phyloP scores from a whole-genome alignment of 139 green algal species.

The Penium margaritaceum region DNA sequence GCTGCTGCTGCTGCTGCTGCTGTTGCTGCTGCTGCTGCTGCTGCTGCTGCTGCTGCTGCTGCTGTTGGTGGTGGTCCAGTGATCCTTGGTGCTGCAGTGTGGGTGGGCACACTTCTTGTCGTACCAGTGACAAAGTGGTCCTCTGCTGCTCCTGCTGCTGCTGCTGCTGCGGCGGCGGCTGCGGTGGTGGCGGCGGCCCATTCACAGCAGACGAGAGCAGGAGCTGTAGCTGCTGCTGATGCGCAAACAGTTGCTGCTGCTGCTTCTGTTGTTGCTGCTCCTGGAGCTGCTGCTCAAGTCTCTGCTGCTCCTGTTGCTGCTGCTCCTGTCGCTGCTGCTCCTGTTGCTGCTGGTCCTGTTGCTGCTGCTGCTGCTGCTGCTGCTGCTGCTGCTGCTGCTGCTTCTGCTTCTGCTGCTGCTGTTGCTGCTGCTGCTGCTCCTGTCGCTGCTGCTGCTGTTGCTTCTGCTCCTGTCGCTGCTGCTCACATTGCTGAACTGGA shows the following conservation, averaged over 20 bases:
- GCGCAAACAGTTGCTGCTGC: neutral
- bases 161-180: neutral
- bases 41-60: neutral
- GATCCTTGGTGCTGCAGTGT: no score
- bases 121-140: no score
- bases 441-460: neutral
- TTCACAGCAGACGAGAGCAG: no score
- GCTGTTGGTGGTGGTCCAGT: neutral
- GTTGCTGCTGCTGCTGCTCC: neutral
- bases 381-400: neutral
- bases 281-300: neutral
- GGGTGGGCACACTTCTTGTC: no score
- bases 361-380: constrained; percentile 5
- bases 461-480: neutral
- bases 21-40: neutral
- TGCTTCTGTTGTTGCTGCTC: constrained; percentile 3
- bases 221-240: neutral
- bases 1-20: constrained; percentile 9
- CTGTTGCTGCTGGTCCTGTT: neutral
- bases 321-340: neutral
- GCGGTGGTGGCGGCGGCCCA: no score
- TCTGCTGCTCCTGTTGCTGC: neutral
- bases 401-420: neutral
- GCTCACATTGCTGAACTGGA: neutral
- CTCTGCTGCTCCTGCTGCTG: neutral